A percentile compares a stretch with the other conserved stretches of the same genome.
Evolutionary conservation across 306 rosid species (phyloP).

Genomic region (Vicia sativa): DNA sequence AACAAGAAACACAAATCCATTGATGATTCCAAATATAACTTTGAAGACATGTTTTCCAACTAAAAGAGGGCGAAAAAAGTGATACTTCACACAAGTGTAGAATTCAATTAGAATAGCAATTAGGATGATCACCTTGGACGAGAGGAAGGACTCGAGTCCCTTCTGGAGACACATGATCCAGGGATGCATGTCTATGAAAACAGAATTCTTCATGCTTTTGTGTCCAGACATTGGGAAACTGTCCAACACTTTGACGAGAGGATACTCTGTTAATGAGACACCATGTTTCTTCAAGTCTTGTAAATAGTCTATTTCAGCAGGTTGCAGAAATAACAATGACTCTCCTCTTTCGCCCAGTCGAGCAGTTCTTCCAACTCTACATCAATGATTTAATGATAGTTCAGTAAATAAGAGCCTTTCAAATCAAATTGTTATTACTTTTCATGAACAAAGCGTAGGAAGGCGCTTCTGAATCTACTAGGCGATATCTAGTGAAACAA

Average conservation of each 20-base stretch:
- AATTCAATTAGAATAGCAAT: constrained; percentile 19
- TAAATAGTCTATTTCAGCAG: constrained; percentile 80
- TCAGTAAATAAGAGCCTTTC: constrained; percentile 29
- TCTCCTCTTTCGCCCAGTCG: constrained; percentile 93
- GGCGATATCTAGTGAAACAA: constrained; percentile 5
- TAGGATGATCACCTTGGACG: constrained; percentile 60
- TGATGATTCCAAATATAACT: constrained; percentile 8
- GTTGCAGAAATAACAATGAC: constrained; percentile 87
- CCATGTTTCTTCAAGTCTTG: constrained; percentile 86
- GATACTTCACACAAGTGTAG: background rate
- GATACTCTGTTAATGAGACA: constrained; percentile 71
- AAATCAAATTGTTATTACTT: constrained; percentile 16
- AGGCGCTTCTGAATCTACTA: constrained; percentile 24
- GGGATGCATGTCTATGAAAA: constrained; percentile 67
- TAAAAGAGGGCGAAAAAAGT: constrained; percentile 22
- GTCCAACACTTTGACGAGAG: constrained; percentile 71
- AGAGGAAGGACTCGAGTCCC: constrained; percentile 69
- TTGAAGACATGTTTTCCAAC: constrained; percentile 9
- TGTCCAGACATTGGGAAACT: constrained; percentile 53
- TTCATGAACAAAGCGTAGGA: background rate
- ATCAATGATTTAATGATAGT: constrained; percentile 31
- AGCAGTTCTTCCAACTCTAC: constrained; percentile 98
- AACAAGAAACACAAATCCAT: background rate
- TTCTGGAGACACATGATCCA: constrained; percentile 77
- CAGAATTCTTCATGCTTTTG: constrained; percentile 50